phyloP scores from a whole-genome alignment of 129 eudicot genomes.

The Flaveria sonorensis region DNA sequence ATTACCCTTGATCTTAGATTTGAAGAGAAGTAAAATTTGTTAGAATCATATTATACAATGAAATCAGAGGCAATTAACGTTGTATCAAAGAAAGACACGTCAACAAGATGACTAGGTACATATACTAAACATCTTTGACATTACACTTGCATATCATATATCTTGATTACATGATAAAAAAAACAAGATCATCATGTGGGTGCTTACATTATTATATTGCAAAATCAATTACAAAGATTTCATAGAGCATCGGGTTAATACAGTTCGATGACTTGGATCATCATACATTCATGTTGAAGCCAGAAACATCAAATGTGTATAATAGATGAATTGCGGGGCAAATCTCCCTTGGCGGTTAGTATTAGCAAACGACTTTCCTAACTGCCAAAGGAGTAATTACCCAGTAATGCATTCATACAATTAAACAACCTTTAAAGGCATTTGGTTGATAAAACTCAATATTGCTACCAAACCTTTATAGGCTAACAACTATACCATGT shows the following conservation, averaged over 20 bases:
- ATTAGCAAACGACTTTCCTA: not conserved
- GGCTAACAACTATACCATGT: not conserved
- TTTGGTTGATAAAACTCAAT: not conserved
- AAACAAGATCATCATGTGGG: not conserved
- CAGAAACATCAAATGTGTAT: not conserved
- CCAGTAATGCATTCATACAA: not conserved
- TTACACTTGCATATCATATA: not conserved
- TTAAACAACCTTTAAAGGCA: not conserved
- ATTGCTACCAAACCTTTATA: not conserved
- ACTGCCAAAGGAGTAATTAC: conserved; percentile 1
- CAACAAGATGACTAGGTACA: no score
- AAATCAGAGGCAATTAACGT: no score
- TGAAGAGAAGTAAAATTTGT: no score
- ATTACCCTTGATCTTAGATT: no score
- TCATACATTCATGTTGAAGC: not conserved
- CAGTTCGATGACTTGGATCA: not conserved
- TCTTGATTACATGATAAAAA: not conserved
- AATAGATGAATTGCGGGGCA: not conserved
- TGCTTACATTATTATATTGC: not conserved
- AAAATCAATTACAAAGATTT: not conserved
- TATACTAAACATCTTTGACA: not conserved
- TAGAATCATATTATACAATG: no score
- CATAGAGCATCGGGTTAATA: not conserved
- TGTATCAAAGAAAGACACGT: no score
- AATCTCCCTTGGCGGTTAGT: conserved; percentile 9